phyloP scores from a whole-genome alignment of 176 grass and related monocot genomes.

The Eleusine coracana region DNA sequence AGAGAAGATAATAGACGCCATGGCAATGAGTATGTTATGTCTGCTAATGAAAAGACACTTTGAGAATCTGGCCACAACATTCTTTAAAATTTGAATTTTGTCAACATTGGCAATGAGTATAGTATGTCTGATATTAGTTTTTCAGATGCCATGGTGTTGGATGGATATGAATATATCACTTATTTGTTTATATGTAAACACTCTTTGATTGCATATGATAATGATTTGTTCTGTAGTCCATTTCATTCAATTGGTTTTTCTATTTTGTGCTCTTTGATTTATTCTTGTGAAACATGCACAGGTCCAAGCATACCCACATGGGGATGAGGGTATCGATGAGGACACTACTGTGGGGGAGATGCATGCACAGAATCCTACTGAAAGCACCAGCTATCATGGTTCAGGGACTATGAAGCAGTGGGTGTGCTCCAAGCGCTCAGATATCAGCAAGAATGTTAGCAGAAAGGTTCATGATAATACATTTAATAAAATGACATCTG shows the following conservation, averaged over 20 bases:
- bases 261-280: conserved; percentile 24
- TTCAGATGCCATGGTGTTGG: conserved; percentile 4
- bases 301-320: conserved; percentile 35
- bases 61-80: not conserved
- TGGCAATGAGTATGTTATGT: not conserved
- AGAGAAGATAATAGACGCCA: not conserved
- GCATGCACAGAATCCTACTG: conserved; percentile 36
- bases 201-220: conserved; percentile 44
- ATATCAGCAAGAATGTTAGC: conserved; percentile 53
- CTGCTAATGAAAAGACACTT: not conserved
- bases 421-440: conserved; percentile 70
- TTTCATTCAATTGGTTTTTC: conserved; percentile 7
- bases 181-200: not conserved
- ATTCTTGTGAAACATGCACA: conserved; percentile 29
- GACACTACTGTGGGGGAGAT: conserved; percentile 38
- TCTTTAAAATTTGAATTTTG: conserved; percentile 4
- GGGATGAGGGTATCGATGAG: conserved; percentile 25
- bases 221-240: conserved; percentile 25
- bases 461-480: conserved; percentile 46
- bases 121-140: conserved; percentile 23
- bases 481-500: conserved; percentile 20
- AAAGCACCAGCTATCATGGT: conserved; percentile 43
- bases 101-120: conserved; percentile 20
- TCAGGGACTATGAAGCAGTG: conserved; percentile 55
- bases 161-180: conserved; percentile 10